Conservation (phyloP, 805 yeast genomes). For the Grigorovia jiainica region DNA sequence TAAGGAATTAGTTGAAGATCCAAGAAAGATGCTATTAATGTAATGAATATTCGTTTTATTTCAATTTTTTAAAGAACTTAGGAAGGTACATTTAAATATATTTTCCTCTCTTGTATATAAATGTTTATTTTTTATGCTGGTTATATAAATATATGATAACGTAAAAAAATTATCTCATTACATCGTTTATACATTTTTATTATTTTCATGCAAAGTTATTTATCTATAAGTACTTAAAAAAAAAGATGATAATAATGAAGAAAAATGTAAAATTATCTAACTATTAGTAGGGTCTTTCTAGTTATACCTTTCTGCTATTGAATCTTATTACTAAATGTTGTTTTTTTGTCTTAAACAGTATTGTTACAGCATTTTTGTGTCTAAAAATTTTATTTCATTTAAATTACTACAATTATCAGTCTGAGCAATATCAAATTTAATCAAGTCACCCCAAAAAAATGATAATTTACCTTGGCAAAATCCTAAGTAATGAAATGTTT, state of each 20-base stretch:
- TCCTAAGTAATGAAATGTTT: slow-evolving; percentile 56
- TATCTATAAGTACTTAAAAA: background rate
- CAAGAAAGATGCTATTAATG: slow-evolving; percentile 86
- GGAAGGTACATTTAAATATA: too few relatives aligned
- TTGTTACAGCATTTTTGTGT: background rate
- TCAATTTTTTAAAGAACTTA: background rate
- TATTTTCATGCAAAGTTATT: background rate
- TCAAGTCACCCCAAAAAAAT: slow-evolving; percentile 61
- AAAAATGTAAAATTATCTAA: too few relatives aligned
- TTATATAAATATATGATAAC: background rate
- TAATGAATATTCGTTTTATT: slow-evolving; percentile 10
- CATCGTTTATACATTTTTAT: background rate
- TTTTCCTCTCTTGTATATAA: background rate
- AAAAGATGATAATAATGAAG: background rate
- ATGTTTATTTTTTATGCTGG: background rate
- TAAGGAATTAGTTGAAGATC: slow-evolving; percentile 96
- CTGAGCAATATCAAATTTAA: slow-evolving; percentile 44
- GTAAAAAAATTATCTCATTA: background rate
- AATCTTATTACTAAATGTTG: background rate
- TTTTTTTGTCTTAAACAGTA: too few relatives aligned
- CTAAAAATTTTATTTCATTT: slow-evolving; percentile 46
- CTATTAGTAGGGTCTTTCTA: too few relatives aligned
- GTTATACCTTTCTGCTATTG: too few relatives aligned
- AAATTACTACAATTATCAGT: slow-evolving; percentile 28
- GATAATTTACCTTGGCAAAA: slow-evolving; percentile 67